These are phyloP conservation scores for Lentinus brumalis DNA, from an alignment of 768 basidiomycete species.

Conservation along the genomic window DNA sequence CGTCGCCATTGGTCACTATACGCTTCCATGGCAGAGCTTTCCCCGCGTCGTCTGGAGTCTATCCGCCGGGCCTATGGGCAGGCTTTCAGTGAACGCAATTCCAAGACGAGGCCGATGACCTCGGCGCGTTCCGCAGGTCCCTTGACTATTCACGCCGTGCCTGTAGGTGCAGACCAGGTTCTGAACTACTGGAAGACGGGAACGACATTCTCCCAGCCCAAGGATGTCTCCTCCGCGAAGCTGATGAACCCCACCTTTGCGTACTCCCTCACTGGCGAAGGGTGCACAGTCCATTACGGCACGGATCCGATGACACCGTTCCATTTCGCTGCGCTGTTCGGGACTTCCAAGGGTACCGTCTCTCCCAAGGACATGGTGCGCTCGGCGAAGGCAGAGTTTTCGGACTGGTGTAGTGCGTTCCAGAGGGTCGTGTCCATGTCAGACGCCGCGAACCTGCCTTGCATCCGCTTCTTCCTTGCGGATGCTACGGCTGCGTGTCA, in stretches of 20 bases:
- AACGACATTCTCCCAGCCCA: slow-evolving; percentile 32
- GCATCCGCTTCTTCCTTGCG: slow-evolving; percentile 43
- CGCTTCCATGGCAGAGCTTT: slow-evolving; percentile 28
- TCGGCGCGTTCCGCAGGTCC: slow-evolving; percentile 42
- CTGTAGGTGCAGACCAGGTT: slow-evolving; percentile 23
- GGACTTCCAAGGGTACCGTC: slow-evolving; percentile 13
- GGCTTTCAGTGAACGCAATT: slow-evolving; percentile 19
- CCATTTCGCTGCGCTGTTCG: slow-evolving; percentile 39
- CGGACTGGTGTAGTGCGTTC: slow-evolving; percentile 36
- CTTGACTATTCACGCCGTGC: slow-evolving; percentile 22
- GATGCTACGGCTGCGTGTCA: slow-evolving; percentile 44
- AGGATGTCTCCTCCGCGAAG: slow-evolving; percentile 25
- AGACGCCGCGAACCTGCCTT: background rate
- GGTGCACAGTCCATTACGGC: slow-evolving; percentile 46
- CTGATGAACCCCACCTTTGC: slow-evolving; percentile 50
- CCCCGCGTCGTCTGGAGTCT: slow-evolving; percentile 26
- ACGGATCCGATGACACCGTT: slow-evolving; percentile 45
- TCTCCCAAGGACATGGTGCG: slow-evolving; percentile 30
- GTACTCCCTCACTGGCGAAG: slow-evolving; percentile 41
- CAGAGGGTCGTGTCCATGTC: slow-evolving; percentile 11
- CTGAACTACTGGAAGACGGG: slow-evolving; percentile 46
- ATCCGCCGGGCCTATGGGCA: slow-evolving; percentile 26
- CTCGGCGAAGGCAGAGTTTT: slow-evolving; percentile 38
- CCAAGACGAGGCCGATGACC: background rate
- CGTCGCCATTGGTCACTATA: slow-evolving; percentile 29